Evolutionary conservation across 2,329 filamentous ascomycete genomes (phyloP), one percentile per base, ranked within the genome.

Genomic region (Dactylonectria macrodidyma): DNA sequence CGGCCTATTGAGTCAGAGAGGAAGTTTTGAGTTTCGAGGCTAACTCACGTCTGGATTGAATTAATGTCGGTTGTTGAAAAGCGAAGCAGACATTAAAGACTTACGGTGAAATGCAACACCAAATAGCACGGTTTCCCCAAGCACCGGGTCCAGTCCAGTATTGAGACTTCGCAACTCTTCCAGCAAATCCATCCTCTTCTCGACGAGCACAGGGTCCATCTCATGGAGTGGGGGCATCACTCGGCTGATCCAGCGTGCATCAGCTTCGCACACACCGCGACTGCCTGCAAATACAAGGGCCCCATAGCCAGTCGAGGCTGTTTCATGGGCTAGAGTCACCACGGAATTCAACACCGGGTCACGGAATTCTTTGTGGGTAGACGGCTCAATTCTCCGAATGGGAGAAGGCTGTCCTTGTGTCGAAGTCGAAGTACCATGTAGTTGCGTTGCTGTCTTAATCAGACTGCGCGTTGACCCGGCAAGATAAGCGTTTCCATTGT

Each of bases 71-170:
- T 14, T 5, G 8, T 48, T 16, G 19, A 66, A 26, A 36, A 6
- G n/a, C 24, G 12, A 44, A 14, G 12, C 55, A 14, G 11, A 44
- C 19, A 14, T 5, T 44, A 30, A 30, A 51, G 12, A 65, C 73
- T 54, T 76, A 90, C 89, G 91, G 78, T 95, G 93, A 78, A 94
- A 95, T 14, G 90, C 93, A 63, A 94, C 92, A 1, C 93, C 93
- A 58, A 82, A 84, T 0, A 87, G 82, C 2, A 95, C 82, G 0
- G 90, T 93, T 69, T 89, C 89, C 73, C 89, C 88, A 10, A 95
- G 82, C 1, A 85, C 84, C 1, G 87, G 84, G 76, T 95, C 93
- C 22, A 94, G 81, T 0, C 91, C 92, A 16, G 88, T 90, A 16
- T 84, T 86, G 4, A 93, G 84, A 74, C 89, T 92, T 62, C 89